These are phyloP conservation scores for Taiozyma sp. DNA, from an alignment of 1,139 yeast genomes.

Conservation along the genomic window DNA sequence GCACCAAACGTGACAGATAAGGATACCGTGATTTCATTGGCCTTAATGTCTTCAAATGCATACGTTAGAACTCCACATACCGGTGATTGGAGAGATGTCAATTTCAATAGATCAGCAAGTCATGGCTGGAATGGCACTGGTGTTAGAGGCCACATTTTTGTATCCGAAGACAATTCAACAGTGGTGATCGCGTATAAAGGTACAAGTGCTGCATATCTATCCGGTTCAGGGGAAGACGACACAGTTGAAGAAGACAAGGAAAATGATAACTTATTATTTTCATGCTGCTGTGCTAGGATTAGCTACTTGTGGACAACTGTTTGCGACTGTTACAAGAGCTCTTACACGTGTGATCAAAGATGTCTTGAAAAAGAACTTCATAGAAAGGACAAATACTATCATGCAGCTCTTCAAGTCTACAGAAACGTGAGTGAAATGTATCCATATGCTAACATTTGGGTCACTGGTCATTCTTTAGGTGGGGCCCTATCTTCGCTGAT, in stretches of 20 bases:
- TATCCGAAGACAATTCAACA: slow-evolving; percentile 54
- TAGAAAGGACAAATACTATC: slow-evolving; percentile 76
- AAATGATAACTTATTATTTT: slow-evolving; percentile 84
- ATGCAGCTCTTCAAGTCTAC: slow-evolving; percentile 75
- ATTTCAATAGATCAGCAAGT: slow-evolving; percentile 44
- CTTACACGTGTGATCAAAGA: slow-evolving; percentile 85
- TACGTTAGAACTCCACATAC: slow-evolving; percentile 72
- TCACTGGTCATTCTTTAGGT: slow-evolving; percentile 94
- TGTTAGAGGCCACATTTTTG: slow-evolving; percentile 86
- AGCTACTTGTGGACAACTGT: slow-evolving; percentile 93
- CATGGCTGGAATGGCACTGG: slow-evolving; percentile 91
- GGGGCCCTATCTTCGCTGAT: slow-evolving; percentile 80
- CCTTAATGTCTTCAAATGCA: slow-evolving; percentile 88
- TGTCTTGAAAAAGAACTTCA: slow-evolving; percentile 78
- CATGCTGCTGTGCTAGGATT: slow-evolving; percentile 95
- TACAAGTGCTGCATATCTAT: slow-evolving; percentile 81
- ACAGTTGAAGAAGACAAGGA: slow-evolving; percentile 77
- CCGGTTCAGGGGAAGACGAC: slow-evolving; percentile 67
- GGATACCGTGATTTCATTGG: slow-evolving; percentile 69
- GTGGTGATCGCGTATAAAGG: slow-evolving; percentile 88
- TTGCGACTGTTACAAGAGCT: slow-evolving; percentile 85
- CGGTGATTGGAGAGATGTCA: slow-evolving; percentile 89
- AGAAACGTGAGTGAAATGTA: slow-evolving; percentile 63
- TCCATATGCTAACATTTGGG: slow-evolving; percentile 78
- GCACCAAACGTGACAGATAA: slow-evolving; percentile 76